A percentile compares a stretch with the other conserved stretches of the same genome.
phyloP scores from a whole-genome alignment of 805 yeast genomes.

The Dipodascus geniculatus region DNA sequence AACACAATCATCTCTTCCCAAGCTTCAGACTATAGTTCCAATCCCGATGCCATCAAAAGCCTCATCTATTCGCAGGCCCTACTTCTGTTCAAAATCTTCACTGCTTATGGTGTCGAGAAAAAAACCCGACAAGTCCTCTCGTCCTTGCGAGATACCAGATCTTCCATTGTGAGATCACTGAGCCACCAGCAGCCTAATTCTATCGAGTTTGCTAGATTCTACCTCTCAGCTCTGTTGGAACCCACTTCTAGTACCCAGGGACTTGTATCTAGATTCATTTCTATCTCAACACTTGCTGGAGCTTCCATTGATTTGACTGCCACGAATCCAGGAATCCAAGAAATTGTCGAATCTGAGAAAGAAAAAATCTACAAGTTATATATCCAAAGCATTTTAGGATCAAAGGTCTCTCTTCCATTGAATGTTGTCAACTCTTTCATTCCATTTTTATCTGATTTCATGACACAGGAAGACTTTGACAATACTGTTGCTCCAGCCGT shows the following conservation, averaged over 20 bases:
- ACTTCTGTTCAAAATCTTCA: conserved; percentile 31
- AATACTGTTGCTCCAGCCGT: conserved; percentile 42
- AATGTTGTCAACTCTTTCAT: conserved; percentile 25
- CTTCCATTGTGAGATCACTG: conserved; percentile 11
- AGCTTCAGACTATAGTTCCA: conserved; percentile 8
- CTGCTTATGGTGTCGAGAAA: conserved; percentile 15
- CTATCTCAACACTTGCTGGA: conserved; percentile 28
- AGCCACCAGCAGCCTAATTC: conserved; percentile 4
- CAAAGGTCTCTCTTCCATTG: conserved; percentile 16
- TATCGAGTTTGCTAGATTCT: conserved; percentile 6
- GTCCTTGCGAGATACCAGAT: conserved; percentile 21
- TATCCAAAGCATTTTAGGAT: conserved; percentile 21
- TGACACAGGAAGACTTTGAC: conserved; percentile 30
- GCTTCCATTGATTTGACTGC: conserved; percentile 17
- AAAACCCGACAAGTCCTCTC: conserved; percentile 18
- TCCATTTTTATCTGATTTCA: conserved; percentile 34
- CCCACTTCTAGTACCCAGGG: conserved; percentile 8
- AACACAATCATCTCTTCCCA: conserved; percentile 25
- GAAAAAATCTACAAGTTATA: conserved; percentile 17
- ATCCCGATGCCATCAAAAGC: conserved; percentile 20
- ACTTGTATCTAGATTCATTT: conserved; percentile 18
- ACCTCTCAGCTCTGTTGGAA: conserved; percentile 4
- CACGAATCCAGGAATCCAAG: conserved; percentile 13
- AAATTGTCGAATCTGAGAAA: conserved; percentile 9
- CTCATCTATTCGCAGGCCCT: conserved; percentile 25